Percentiles rank a stretch among this genome's conserved stretches.
Conservation (phyloP, 2,329 filamentous ascomycete species). For the Hyphodiscus sp. region DNA sequence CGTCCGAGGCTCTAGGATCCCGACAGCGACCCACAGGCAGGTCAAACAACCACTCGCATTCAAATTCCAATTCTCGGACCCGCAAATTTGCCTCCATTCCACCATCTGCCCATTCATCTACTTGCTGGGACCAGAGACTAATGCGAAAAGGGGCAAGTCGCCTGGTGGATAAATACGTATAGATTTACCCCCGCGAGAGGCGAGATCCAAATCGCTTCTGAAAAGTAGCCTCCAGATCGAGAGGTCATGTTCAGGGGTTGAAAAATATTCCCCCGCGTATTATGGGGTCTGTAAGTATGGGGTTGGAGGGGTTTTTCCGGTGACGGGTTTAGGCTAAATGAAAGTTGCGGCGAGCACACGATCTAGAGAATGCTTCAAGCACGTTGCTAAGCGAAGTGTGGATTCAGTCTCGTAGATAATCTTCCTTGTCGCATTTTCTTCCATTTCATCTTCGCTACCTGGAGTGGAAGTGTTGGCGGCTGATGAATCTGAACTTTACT, state of each 20-base stretch:
- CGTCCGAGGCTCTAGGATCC: neutral
- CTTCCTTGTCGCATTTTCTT: no score
- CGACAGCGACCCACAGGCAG: neutral
- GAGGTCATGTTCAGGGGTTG: neutral
- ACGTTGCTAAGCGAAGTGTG: no score
- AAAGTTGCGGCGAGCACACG: neutral
- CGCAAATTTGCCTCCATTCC: neutral
- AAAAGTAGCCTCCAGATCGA: neutral
- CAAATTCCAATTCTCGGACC: neutral
- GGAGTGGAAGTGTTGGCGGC: no score
- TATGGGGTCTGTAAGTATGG: neutral
- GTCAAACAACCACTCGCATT: neutral
- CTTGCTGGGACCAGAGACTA: neutral
- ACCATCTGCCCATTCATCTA: neutral
- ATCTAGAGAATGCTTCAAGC: neutral
- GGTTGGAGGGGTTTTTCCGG: no score
- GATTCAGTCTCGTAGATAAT: neutral
- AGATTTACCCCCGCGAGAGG: neutral
- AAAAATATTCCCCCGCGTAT: neutral
- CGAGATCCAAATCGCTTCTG: neutral
- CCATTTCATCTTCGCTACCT: no score
- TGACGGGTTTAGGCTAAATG: neutral
- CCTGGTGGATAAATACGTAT: neutral
- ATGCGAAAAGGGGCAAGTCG: neutral
- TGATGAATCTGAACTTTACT: neutral